A percentile compares a stretch with the other conserved stretches of the same genome.
Conservation (phyloP, 192 early-diverging fungal genomes). For the Geosiphon pyriformis region DNA sequence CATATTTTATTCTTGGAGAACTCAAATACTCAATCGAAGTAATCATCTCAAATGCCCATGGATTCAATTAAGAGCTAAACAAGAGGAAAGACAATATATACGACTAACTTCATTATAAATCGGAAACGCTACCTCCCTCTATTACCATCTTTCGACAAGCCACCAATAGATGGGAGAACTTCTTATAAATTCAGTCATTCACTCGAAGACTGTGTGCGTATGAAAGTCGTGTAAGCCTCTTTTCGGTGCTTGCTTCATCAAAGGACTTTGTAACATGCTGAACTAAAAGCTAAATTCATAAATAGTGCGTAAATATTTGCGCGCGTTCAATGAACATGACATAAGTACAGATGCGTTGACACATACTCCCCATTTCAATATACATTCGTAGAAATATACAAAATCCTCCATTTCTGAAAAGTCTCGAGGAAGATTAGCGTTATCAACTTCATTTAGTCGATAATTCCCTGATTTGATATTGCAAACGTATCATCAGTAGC, state of each 20-base stretch:
- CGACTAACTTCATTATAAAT: too few species aligned
- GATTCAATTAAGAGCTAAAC: too few species aligned
- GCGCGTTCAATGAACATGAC: conserved; percentile 25
- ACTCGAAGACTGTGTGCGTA: conserved; percentile 9
- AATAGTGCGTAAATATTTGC: conserved; percentile 17
- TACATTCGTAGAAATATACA: conserved; percentile 25
- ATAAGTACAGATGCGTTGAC: conserved; percentile 16
- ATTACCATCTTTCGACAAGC: too few species aligned
- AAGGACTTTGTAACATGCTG: conserved; percentile 27
- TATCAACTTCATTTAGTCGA: conserved; percentile 25
- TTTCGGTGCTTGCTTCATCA: conserved; percentile 23
- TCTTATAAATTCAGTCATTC: conserved; percentile 5
- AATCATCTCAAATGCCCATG: too few species aligned
- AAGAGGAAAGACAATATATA: too few species aligned
- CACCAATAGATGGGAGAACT: too few species aligned
- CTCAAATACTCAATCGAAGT: too few species aligned
- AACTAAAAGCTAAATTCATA: conserved; percentile 29
- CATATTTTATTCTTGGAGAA: too few species aligned
- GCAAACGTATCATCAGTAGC: too few species aligned
- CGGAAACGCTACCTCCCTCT: too few species aligned
- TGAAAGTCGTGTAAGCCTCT: conserved; percentile 22
- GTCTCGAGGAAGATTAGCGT: conserved; percentile 24
- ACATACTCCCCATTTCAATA: conserved; percentile 26
- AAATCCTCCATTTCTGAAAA: conserved; percentile 29
- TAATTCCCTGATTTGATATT: conserved; percentile 28